Percentiles rank a stretch among this genome's conserved stretches.
These are phyloP conservation scores for Pecoramyces ruminantium DNA, from an alignment of 192 early-diverging fungal species.

Conservation along the genomic window DNA sequence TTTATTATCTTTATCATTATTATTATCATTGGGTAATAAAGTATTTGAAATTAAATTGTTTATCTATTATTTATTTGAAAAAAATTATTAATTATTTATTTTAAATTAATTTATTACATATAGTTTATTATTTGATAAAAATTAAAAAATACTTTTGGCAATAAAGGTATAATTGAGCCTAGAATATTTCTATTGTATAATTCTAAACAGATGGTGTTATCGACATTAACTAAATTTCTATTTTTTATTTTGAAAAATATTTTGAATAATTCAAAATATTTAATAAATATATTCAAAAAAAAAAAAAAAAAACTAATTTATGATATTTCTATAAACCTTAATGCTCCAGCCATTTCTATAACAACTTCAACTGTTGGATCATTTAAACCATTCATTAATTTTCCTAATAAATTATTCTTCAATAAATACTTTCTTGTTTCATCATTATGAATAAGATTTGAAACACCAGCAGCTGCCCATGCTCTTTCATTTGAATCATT, in stretches of 20 bases:
- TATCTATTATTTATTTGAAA: not conserved
- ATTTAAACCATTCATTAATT: constrained; percentile 52
- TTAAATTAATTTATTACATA: no score
- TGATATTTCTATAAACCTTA: constrained; percentile 15
- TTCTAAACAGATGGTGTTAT: not conserved
- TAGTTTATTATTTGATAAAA: no score
- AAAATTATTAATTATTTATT: no score
- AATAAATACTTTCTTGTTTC: constrained; percentile 56
- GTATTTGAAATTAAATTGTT: not conserved
- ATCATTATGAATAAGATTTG: constrained; percentile 55
- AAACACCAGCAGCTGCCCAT: constrained; percentile 77
- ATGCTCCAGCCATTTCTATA: constrained; percentile 53
- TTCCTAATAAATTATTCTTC: constrained; percentile 43
- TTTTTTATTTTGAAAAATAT: no score
- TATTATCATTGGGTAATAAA: not conserved
- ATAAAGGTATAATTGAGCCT: not conserved
- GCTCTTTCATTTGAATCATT: constrained; percentile 54
- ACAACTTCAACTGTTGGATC: constrained; percentile 55
- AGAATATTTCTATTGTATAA: not conserved
- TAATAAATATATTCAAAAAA: no score
- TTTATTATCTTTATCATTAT: not conserved
- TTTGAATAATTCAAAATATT: no score
- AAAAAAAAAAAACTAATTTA: no score
- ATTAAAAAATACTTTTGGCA: not conserved
- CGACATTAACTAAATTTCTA: not conserved